Percentiles rank a stretch among this genome's conserved stretches.
Evolutionary conservation across 768 basidiomycete species (phyloP).

Genomic region (Asterophora lycoperdoides): DNA sequence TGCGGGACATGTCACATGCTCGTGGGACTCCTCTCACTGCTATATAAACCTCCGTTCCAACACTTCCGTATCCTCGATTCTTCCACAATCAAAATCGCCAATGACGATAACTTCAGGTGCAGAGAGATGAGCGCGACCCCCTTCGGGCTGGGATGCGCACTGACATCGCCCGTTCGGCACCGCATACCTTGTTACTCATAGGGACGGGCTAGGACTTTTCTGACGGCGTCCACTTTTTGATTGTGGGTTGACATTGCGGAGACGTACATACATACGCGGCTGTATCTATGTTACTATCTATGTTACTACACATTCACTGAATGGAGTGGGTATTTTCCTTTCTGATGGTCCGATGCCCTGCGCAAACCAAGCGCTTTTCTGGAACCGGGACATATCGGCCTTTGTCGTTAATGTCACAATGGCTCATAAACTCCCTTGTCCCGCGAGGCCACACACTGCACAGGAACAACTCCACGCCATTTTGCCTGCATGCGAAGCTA

Average conservation of each 20-base stretch:
- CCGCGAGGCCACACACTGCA: no score
- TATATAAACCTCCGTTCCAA: conserved; percentile 10
- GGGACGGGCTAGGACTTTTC: conserved; percentile 53
- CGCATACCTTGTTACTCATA: conserved; percentile 51
- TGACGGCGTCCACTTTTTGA: conserved; percentile 43
- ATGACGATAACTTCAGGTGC: conserved; percentile 55
- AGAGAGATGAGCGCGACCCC: conserved; percentile 52
- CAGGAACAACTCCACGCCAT: no score
- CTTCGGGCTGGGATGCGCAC: conserved; percentile 37
- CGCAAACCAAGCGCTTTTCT: no score
- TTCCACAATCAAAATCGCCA: conserved; percentile 45
- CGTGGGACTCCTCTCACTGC: conserved; percentile 5
- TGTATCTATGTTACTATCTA: no score
- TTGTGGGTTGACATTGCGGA: conserved; percentile 10
- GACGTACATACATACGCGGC: no score
- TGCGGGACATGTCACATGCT: conserved; percentile 14
- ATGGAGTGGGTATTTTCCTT: no score
- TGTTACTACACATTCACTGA: no score
- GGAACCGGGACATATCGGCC: no score
- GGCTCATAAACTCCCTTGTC: no score
- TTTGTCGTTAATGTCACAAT: no score
- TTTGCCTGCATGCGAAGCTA: no score
- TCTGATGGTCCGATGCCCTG: no score
- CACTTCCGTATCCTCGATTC: conserved; percentile 30
- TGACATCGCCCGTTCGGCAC: conserved; percentile 68